These are phyloP conservation scores for Lyophyllum atratum DNA, from an alignment of 768 basidiomycete species.

Conservation along the genomic window DNA sequence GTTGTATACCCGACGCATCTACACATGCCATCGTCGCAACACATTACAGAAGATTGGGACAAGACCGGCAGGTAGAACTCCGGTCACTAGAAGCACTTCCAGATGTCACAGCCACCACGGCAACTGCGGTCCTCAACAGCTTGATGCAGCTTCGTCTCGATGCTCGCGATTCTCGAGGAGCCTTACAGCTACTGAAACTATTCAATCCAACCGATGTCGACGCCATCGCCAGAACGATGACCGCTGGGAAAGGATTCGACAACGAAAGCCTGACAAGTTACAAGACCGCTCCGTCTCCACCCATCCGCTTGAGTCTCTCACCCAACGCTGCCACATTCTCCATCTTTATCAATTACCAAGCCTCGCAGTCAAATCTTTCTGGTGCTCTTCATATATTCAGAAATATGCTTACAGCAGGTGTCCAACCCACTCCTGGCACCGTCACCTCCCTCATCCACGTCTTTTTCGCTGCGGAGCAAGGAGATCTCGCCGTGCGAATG, in stretches of 20 bases:
- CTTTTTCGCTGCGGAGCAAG: constrained; percentile 49
- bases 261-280: neutral
- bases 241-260: neutral
- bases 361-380: constrained; percentile 41
- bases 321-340: constrained; percentile 66
- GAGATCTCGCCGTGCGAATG: constrained; percentile 52
- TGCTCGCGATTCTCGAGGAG: constrained; percentile 47
- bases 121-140: constrained; percentile 66
- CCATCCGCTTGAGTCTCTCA: constrained; percentile 19
- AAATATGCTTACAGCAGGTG: constrained; percentile 43
- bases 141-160: constrained; percentile 67
- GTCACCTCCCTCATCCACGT: constrained; percentile 58
- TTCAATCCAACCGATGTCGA: constrained; percentile 38
- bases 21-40: constrained; percentile 64
- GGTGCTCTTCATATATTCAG: constrained; percentile 48
- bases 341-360: constrained; percentile 60
- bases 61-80: constrained; percentile 53
- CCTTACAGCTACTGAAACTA: constrained; percentile 47
- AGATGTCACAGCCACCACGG: constrained; percentile 36
- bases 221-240: constrained; percentile 23
- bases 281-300: constrained; percentile 4
- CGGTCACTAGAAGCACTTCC: constrained; percentile 50
- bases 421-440: constrained; percentile 47
- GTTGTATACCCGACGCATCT: constrained; percentile 51
- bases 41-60: constrained; percentile 61